Conservation (phyloP, 441 rosid species). For the Biscutella laevigata region DNA sequence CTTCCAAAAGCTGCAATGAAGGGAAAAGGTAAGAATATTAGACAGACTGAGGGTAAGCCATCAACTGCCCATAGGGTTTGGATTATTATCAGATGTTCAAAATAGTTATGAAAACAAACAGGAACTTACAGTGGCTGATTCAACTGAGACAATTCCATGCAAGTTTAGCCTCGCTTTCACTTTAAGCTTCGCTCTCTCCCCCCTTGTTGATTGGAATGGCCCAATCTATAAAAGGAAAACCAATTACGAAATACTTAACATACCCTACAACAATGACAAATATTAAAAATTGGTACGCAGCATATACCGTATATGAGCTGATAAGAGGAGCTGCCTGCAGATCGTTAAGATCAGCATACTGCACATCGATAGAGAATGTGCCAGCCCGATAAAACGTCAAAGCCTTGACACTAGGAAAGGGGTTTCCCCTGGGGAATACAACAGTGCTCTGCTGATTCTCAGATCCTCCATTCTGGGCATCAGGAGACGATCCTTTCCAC, state of each 20-base stretch:
- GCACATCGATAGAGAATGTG: slow-evolving; percentile 73
- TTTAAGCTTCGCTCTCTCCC: slow-evolving; percentile 75
- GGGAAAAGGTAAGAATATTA: too few relatives aligned
- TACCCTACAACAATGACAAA: too few relatives aligned
- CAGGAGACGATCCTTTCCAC: slow-evolving; percentile 69
- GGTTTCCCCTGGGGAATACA: slow-evolving; percentile 83
- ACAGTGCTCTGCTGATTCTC: slow-evolving; percentile 71
- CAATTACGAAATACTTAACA: too few relatives aligned
- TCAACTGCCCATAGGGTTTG: too few relatives aligned
- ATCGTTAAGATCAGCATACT: slow-evolving; percentile 52
- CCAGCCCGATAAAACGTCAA: slow-evolving; percentile 72
- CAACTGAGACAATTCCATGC: slow-evolving; percentile 78
- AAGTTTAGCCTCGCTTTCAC: slow-evolving; percentile 74
- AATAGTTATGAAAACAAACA: too few relatives aligned
- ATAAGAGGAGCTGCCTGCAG: slow-evolving; percentile 60
- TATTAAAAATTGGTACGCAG: too few relatives aligned
- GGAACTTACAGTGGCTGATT: slow-evolving; percentile 75
- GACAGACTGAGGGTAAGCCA: too few relatives aligned
- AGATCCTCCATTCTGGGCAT: slow-evolving; percentile 49
- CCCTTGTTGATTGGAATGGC: slow-evolving; percentile 72
- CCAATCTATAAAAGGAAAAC: slow-evolving; percentile 69
- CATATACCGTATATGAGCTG: slow-evolving; percentile 67
- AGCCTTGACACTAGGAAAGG: slow-evolving; percentile 79
- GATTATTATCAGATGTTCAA: too few relatives aligned
- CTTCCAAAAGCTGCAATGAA: slow-evolving; percentile 65